Percentiles rank a stretch among this genome's conserved stretches.
phyloP scores from a whole-genome alignment of 495 filamentous ascomycete genomes.

The Trypethelium eluteriae region DNA sequence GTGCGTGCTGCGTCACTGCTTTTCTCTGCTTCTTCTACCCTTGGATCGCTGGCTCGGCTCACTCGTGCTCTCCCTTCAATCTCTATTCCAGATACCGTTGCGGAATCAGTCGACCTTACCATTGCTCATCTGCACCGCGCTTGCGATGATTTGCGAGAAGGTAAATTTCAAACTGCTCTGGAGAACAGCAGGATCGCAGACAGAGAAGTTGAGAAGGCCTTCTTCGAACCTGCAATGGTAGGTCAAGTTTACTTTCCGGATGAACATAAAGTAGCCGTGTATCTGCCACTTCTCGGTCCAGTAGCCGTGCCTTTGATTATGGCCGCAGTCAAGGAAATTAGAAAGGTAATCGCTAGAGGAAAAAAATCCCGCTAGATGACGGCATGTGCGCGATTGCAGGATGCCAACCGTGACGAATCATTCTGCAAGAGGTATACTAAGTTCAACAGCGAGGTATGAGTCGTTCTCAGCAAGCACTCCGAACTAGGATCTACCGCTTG shows the following conservation, averaged over 20 bases:
- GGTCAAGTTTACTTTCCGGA: slow-evolving; percentile 97
- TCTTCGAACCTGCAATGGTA: slow-evolving; percentile 99
- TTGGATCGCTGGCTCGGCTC: slow-evolving; percentile 84
- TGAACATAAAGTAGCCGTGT: slow-evolving; percentile 97
- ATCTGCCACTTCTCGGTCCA: slow-evolving; percentile 82
- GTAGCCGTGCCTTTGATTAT: slow-evolving; percentile 85
- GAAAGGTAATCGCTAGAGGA: not conserved
- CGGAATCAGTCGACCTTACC: slow-evolving; percentile 73
- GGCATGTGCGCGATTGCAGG: no score
- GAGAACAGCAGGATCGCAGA: slow-evolving; percentile 78
- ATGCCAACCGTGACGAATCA: no score
- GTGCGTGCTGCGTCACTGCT: slow-evolving; percentile 80
- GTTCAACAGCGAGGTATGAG: no score
- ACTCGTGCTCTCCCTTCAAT: slow-evolving; percentile 81
- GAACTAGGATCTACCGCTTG: no score
- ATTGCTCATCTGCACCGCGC: slow-evolving; percentile 65
- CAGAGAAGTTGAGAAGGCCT: slow-evolving; percentile 81
- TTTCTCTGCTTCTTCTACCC: slow-evolving; percentile 82
- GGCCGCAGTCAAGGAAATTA: slow-evolving; percentile 68
- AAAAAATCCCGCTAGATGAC: not conserved
- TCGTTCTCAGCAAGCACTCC: no score
- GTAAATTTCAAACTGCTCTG: slow-evolving; percentile 58
- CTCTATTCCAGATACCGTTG: slow-evolving; percentile 78
- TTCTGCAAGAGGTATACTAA: no score
- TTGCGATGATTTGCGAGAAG: slow-evolving; percentile 63